Evolutionary conservation across 495 filamentous ascomycete genomes (phyloP).

Genomic region (Neurospora sp.): DNA sequence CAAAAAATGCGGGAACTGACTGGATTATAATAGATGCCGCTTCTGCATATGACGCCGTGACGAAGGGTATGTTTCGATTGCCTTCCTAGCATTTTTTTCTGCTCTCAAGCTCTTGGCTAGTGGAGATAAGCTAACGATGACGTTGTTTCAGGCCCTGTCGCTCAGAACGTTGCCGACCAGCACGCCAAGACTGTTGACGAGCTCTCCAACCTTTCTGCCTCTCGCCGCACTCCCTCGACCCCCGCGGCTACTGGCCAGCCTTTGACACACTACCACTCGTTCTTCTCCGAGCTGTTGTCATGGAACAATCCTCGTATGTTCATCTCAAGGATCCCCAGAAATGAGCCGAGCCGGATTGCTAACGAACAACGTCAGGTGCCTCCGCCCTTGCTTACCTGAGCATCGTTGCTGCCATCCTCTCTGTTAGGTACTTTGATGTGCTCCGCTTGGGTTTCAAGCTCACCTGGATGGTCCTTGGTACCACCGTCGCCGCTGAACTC

Average conservation of each 20-base stretch:
- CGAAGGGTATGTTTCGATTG: not conserved
- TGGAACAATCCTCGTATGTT: slow-evolving; percentile 46
- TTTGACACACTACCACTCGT: slow-evolving; percentile 90
- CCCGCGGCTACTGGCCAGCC: slow-evolving; percentile 75
- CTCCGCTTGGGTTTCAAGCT: slow-evolving; percentile 83
- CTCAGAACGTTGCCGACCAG: slow-evolving; percentile 67
- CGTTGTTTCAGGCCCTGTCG: slow-evolving; percentile 53
- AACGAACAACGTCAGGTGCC: slow-evolving; percentile 44
- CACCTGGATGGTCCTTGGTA: slow-evolving; percentile 52
- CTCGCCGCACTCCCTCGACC: slow-evolving; percentile 56
- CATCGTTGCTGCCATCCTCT: slow-evolving; percentile 72
- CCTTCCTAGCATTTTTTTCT: not conserved
- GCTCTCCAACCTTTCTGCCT: slow-evolving; percentile 62
- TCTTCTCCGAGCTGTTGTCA: slow-evolving; percentile 80
- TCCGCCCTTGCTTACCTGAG: slow-evolving; percentile 75
- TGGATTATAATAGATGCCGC: slow-evolving; percentile 25
- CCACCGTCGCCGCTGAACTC: slow-evolving; percentile 67
- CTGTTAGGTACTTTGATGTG: slow-evolving; percentile 80
- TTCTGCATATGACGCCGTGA: slow-evolving; percentile 26
- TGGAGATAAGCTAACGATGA: slow-evolving; percentile 14
- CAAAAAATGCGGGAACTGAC: slow-evolving; percentile 9
- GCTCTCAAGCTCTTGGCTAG: not conserved
- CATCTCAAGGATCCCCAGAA: slow-evolving; percentile 10
- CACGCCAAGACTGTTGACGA: slow-evolving; percentile 59
- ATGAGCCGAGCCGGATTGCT: slow-evolving; percentile 35